Base-by-base conservation (phyloP, 2,329 filamentous ascomycete species). In the Claviceps maximensis region DNA sequence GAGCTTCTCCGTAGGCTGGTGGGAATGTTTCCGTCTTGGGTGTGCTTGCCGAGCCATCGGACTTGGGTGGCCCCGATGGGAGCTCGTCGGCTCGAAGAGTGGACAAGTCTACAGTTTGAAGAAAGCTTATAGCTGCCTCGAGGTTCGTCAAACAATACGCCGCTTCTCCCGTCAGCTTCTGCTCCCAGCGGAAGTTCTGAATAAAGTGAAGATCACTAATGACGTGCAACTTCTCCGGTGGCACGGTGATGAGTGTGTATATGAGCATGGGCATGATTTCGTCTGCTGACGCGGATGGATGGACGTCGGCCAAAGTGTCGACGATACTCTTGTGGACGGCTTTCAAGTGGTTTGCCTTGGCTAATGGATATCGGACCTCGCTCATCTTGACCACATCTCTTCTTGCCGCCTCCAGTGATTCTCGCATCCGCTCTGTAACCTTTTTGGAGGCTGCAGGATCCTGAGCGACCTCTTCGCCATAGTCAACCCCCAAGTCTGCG, bases 231-330 rank as follows among this genome's bases (percentile, higher is more conserved):
- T 84, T 80, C 67, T 93, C 87, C 0, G 90, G 86, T 0, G 89
- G 85, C 46, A 90, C 84, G 2, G 89, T 96, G 64, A 98, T 94
- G 55, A 98, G 78, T 0, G 89, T 88, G 71, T 95, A 98, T 56
- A 98, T 98, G 57, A 98, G 77, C 67, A 95, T 95, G 0, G 93
- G 93, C 66, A 98, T 83, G 52, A 98, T 94, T 69, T 97, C 93
- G 64, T 98, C 93, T 2, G 93, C 93, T 1, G 93, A 97, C 1
- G 93, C 95, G 0, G 90, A 83, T 19, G 79, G 80, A 56, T 83
- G 80, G 55, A 84, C 83, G 59, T 81, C 75, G 4, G 80, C 76
- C 49, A 84, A 67, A 1, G 89, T 90, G 66, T 97, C 91, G 49
- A 98, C 93, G 57, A 98, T 97, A 58, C 84, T 86, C 71, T 94